Evolutionary conservation across 306 rosid genomes (phyloP).

Genomic region (Leucaena leucocephala): DNA sequence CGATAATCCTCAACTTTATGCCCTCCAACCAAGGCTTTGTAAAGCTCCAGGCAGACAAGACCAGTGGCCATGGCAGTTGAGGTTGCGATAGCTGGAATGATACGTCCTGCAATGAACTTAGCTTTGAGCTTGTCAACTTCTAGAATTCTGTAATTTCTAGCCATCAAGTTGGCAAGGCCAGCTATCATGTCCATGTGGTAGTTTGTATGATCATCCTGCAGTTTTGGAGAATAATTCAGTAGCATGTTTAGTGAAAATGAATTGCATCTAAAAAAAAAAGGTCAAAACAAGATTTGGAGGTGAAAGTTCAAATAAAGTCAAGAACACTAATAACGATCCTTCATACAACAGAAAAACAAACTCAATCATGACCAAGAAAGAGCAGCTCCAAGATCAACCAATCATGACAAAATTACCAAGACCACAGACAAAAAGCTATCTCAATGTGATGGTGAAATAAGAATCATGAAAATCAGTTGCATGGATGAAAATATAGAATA

Average conservation of each 20-base stretch:
- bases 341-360: not conserved
- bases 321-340: not conserved
- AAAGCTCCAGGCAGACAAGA: constrained; percentile 90
- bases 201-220: constrained; percentile 97
- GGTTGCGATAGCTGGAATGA: constrained; percentile 97
- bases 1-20: constrained; percentile 89
- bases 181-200: constrained; percentile 95
- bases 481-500: not conserved
- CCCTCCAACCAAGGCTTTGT: constrained; percentile 77
- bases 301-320: too few relatives aligned
- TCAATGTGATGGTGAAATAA: not conserved
- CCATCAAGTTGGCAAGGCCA: constrained; percentile 99
- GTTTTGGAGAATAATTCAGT: constrained; percentile 10
- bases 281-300: too few relatives aligned
- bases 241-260: not conserved
- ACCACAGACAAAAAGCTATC: not conserved
- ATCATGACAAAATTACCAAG: not conserved
- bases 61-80: constrained; percentile 97
- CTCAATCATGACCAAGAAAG: not conserved
- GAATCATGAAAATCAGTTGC: constrained; percentile 16
- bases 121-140: constrained; percentile 98
- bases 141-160: constrained; percentile 87
- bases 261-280: too few relatives aligned
- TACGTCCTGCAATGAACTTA: constrained; percentile 93
- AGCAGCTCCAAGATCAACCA: not conserved